Conservation (phyloP, 2,329 filamentous ascomycete species). For the Diaporthe sp. region DNA sequence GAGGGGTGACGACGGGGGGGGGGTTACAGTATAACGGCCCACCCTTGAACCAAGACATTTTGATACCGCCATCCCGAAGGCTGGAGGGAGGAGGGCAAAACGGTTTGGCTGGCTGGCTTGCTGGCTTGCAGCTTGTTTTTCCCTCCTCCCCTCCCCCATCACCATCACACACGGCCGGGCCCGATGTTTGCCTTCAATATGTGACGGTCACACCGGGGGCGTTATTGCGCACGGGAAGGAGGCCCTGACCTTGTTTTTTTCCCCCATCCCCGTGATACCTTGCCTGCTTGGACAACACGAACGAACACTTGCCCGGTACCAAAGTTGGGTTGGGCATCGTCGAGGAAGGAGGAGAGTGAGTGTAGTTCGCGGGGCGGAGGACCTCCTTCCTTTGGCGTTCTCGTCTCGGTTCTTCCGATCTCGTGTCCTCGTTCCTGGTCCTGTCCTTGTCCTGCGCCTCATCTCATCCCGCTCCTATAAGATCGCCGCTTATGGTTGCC, state of each 20-base stretch:
- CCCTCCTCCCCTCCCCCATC: too few species aligned
- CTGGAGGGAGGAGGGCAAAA: not conserved
- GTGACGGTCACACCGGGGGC: not conserved
- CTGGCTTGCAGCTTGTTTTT: too few species aligned
- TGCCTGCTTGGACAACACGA: not conserved
- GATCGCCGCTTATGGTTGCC: slow-evolving; percentile 21
- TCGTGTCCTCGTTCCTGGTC: not conserved
- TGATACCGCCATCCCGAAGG: not conserved
- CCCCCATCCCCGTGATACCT: not conserved
- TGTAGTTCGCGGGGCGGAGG: not conserved
- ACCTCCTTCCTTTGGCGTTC: not conserved
- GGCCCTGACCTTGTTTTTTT: not conserved
- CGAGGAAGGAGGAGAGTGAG: not conserved
- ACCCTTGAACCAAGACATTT: not conserved
- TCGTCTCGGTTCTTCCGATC: not conserved
- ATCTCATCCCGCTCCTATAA: slow-evolving; percentile 12
- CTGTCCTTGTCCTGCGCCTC: not conserved
- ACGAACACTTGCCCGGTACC: not conserved
- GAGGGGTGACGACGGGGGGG: not conserved
- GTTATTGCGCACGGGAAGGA: not conserved
- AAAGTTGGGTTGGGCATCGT: not conserved
- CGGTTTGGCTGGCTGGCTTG: not conserved
- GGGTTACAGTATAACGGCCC: not conserved
- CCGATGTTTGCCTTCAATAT: not conserved
- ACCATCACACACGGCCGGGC: slow-evolving; percentile 1